Conservation (phyloP, 208 protist species). For the Leishmania major region DNA sequence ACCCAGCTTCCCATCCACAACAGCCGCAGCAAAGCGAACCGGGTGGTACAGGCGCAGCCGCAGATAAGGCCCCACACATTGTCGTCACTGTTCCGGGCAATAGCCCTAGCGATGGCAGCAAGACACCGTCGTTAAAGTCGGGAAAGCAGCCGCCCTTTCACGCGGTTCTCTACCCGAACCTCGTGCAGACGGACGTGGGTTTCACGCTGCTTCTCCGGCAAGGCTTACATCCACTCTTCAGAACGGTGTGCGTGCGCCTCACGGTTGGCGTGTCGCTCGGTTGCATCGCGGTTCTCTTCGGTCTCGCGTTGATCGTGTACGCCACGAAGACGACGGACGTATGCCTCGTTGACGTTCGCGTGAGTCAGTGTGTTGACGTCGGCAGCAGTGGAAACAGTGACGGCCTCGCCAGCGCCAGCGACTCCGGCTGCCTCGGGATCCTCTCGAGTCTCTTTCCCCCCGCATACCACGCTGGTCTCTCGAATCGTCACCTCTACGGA, state of each 20-base stretch:
- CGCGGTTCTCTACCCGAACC: conserved; percentile 65
- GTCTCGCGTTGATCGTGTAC: conserved; percentile 51
- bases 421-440: background rate
- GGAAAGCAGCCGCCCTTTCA: conserved; percentile 46
- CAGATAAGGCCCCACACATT: background rate
- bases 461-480: conserved; percentile 9
- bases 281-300: conserved; percentile 42
- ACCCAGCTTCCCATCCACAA: conserved; percentile 1
- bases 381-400: background rate
- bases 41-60: background rate
- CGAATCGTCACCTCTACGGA: conserved; percentile 41
- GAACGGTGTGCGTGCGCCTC: conserved; percentile 29
- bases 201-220: conserved; percentile 46
- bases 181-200: conserved; percentile 57
- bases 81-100: conserved; percentile 10
- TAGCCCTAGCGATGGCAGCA: background rate
- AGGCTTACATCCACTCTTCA: conserved; percentile 42
- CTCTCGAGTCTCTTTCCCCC: background rate
- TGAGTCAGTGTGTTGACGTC: conserved; percentile 20
- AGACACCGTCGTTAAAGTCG: background rate
- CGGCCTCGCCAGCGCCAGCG: conserved; percentile 4
- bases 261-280: conserved; percentile 43
- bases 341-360: conserved; percentile 27
- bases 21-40: background rate
- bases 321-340: conserved; percentile 22